Percentiles rank a stretch among this genome's conserved stretches.
Conservation (phyloP, 345 rosid species). For the Eucalyptus polyanthemos region DNA sequence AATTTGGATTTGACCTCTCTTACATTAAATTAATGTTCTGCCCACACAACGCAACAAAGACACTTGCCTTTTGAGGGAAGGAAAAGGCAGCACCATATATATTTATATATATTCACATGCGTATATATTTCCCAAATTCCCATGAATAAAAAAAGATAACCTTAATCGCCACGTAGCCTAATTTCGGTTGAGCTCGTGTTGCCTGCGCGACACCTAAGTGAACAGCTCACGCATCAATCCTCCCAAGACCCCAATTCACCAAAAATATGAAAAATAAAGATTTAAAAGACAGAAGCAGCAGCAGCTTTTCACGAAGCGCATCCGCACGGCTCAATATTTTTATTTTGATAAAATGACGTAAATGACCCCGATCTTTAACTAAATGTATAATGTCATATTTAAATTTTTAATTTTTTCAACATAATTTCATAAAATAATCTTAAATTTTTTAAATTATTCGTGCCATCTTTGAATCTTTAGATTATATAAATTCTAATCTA, state of each 20-base stretch:
- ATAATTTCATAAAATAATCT: no score
- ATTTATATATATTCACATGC: not conserved
- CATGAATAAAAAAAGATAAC: not conserved
- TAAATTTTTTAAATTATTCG: fast-evolving
- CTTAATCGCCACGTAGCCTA: not conserved
- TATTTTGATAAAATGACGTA: not conserved
- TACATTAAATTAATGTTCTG: not conserved
- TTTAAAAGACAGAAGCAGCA: not conserved
- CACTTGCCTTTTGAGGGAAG: not conserved
- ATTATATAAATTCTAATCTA: no score
- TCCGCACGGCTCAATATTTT: not conserved
- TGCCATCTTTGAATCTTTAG: no score
- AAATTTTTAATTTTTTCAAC: no score
- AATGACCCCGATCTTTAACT: not conserved
- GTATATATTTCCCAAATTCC: not conserved
- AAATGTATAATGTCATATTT: fast-evolving
- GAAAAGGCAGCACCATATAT: not conserved
- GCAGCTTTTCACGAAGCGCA: not conserved
- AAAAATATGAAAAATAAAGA: not conserved
- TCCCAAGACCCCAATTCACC: not conserved
- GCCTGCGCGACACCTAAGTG: not conserved
- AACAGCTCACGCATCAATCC: not conserved
- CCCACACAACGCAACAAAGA: not conserved
- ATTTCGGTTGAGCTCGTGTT: not conserved
- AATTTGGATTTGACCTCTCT: not conserved